Base-by-base conservation (phyloP, 192 early-diverging fungal species). In the Mortierella claussenii region DNA sequence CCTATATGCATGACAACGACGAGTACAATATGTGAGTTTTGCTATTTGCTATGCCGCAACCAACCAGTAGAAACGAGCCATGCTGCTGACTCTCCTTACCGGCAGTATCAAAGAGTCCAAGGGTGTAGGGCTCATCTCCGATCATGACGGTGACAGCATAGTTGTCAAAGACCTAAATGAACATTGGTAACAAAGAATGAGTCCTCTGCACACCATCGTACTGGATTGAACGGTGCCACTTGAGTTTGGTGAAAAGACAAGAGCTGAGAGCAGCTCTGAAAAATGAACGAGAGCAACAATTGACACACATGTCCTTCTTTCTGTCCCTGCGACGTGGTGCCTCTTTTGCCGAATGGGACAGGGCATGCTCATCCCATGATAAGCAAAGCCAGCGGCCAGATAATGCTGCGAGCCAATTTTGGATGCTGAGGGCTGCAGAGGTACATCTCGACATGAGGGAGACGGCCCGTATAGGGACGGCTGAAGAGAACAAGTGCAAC, bases 131-230 rank as follows among this genome's bases (percentile, higher is more conserved):
- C 79, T 98, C 95, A 71, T 93, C 94, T 55, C 94, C 96, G 85
- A 97, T 97, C 95, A 97, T 98, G 57, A 98, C 95, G n/a, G 95
- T 97, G 24, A 96, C 96, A 54, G 95, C 94, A 87, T 98, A 98
- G 80, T 98, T 97, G 84, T 98, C 96, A 87, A 98, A 98, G n/a
- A 93, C 91, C 86, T 91, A 80, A 18, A 9, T 5, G 13, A 61
- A n/a, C n/a, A n/a, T n/a, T n/a, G n/a, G n/a, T n/a, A n/a, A n/a
- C n/a, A n/a, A n/a, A n/a, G n/a, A n/a, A n/a, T n/a, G n/a, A n/a
- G n/a, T n/a, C n/a, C n/a, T n/a, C n/a, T n/a, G n/a, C n/a, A n/a
- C n/a, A n/a, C n/a, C n/a, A n/a, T n/a, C n/a, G n/a, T n/a, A n/a
- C n/a, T n/a, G n/a, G n/a, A n/a, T n/a, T n/a, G n/a, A n/a, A n/a